Base-by-base conservation (phyloP, 768 basidiomycete genomes). In the Lanmaoa pseudosensibilis region DNA sequence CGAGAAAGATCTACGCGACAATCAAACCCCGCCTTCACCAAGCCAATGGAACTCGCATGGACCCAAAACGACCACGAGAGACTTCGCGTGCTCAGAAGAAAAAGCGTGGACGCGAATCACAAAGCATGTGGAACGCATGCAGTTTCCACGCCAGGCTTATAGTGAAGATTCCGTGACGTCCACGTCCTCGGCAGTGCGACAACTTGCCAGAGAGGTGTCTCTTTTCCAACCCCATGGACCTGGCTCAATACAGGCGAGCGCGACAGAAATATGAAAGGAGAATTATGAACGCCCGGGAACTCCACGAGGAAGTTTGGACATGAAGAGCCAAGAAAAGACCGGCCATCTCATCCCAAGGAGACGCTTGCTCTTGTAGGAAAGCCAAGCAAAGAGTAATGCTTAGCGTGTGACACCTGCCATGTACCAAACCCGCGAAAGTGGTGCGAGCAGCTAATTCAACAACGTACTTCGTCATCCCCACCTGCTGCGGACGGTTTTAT, bases 381-480 rank as follows among this genome's bases (percentile, higher is more conserved):
- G 44, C 41, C 21, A 53, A 50, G 37, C 52, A 55, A 37, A 12
- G 16, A 34, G 12, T 6, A 3, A 39, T 21, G 27, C 25, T 30
- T 38, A 15, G 34, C 32, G 7, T 43, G 39, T 39, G 50, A 46
- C 27, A 9, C 7, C 32, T 47, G 15, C 37, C 46, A 32, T 18
- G n/a, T 21, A 25, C 33, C 11, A 33, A 38, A 13, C 3, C 34
- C 38, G 6, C 34, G 16, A 34, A 56, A 40, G 45, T 1, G 27
- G 9, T 23, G 36, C 5, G 16, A 23, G 25, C 16, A 18, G 16
- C 32, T 5, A 18, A 30, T 23, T 23, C 11, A 1, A 53, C 25
- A 10, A 59, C 65, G 30, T 32, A 69, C 66, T 61, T 65, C 50
- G 25, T 55, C 48, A 19, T 23, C 41, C 8, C 39, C 49, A 21